Evolutionary conservation across 2,329 filamentous ascomycete species (phyloP).

Genomic region (Colletotrichum liriopes): DNA sequence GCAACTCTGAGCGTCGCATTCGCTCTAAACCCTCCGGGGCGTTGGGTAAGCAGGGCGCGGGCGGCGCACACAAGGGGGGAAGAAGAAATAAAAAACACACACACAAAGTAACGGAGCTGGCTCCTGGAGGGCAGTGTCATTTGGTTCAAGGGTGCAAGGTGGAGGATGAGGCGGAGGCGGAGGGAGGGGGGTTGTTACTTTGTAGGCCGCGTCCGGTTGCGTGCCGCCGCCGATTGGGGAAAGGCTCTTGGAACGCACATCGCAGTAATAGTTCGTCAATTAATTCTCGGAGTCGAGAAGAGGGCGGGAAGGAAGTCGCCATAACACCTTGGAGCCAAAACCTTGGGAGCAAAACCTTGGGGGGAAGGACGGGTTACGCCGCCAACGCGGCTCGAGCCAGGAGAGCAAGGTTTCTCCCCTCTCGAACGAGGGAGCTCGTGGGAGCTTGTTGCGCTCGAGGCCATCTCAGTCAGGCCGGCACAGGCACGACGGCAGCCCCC

Average conservation of each 20-base stretch:
- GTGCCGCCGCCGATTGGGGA: neutral
- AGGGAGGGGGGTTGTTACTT: neutral
- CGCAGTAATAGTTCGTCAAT: neutral
- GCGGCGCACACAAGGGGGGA: neutral
- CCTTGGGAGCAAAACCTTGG: neutral
- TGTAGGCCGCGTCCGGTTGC: too few species aligned
- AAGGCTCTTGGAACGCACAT: neutral
- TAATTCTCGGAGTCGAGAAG: neutral
- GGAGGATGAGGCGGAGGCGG: neutral
- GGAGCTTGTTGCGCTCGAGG: too few species aligned
- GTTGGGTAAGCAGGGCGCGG: neutral
- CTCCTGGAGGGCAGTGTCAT: constrained; percentile 1
- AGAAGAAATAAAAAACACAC: too few species aligned
- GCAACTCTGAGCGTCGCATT: constrained; percentile 39
- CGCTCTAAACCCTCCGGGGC: constrained; percentile 24
- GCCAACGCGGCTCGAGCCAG: too few species aligned
- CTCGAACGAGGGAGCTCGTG: too few species aligned
- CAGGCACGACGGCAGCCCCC: too few species aligned
- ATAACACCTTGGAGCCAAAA: neutral
- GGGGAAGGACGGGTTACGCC: neutral
- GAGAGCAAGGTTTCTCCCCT: too few species aligned
- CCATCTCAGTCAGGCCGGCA: too few species aligned
- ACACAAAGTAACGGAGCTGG: constrained; percentile 15
- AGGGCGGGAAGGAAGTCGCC: neutral
- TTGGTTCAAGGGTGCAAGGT: neutral